Conservation (phyloP, 768 basidiomycete genomes). For the Boletellus ananas region DNA sequence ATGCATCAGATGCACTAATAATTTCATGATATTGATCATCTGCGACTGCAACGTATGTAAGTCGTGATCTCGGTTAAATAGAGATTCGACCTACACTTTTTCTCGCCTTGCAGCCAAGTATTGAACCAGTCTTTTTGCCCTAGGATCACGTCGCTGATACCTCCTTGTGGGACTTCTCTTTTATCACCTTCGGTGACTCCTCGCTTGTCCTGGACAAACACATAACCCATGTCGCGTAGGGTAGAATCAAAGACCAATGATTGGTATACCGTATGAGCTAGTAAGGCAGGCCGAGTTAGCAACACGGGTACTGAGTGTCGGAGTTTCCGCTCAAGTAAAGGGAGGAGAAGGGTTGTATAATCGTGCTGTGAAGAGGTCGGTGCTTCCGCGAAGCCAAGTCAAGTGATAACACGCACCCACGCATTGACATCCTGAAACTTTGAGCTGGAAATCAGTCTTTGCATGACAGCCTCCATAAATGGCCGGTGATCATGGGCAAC, state of each 20-base stretch:
- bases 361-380: constrained; percentile 56
- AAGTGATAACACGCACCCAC: constrained; percentile 50
- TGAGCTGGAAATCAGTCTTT: constrained; percentile 61
- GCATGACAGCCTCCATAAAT: constrained; percentile 76
- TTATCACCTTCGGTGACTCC: constrained; percentile 12
- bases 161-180: constrained; percentile 53
- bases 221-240: constrained; percentile 71
- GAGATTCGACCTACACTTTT: constrained; percentile 59
- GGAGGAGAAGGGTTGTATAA: constrained; percentile 75
- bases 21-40: constrained; percentile 85
- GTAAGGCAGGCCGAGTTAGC: constrained; percentile 71
- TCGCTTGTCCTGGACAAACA: constrained; percentile 33
- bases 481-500: constrained; percentile 77
- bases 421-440: constrained; percentile 65
- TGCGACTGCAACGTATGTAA: constrained; percentile 53
- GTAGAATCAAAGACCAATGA: constrained; percentile 83
- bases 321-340: constrained; percentile 73
- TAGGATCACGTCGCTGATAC: constrained; percentile 78
- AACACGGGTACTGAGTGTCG: constrained; percentile 68
- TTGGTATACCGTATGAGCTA: constrained; percentile 96
- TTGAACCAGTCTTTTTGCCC: constrained; percentile 87
- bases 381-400: not conserved
- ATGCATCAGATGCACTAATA: constrained; percentile 77
- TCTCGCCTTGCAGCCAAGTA: constrained; percentile 86
- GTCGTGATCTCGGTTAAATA: not conserved